A percentile compares a stretch with the other conserved stretches of the same genome.
These are phyloP conservation scores for Parathielavia appendiculata DNA, from an alignment of 495 filamentous ascomycete species.

Conservation along the genomic window DNA sequence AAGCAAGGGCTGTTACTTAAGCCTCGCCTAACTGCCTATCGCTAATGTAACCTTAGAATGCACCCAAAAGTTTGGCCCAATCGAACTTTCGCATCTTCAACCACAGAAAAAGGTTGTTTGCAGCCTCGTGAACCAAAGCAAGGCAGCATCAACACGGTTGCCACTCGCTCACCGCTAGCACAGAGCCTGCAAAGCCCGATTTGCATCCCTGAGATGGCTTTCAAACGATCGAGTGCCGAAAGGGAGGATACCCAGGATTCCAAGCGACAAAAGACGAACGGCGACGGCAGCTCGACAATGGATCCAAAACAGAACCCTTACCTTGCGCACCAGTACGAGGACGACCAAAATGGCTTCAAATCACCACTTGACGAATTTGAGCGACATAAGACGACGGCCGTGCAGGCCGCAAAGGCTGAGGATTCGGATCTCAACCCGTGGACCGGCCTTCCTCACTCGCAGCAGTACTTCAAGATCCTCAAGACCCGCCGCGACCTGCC, in stretches of 20 bases:
- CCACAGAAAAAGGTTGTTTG: conserved; percentile 25
- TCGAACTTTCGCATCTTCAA: conserved; percentile 9
- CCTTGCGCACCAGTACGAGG: conserved; percentile 80
- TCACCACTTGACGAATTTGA: conserved; percentile 60
- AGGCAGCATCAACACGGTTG: neutral
- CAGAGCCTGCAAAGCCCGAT: neutral
- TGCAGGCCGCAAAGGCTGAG: conserved; percentile 66
- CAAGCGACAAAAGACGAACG: conserved; percentile 35
- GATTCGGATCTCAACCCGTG: conserved; percentile 82
- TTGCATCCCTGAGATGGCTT: conserved; percentile 14
- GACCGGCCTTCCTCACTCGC: conserved; percentile 67
- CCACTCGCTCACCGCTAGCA: neutral
- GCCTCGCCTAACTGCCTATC: conserved; percentile 17
- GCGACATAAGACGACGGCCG: conserved; percentile 76
- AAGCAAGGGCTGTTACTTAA: too few relatives aligned
- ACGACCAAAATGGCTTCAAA: conserved; percentile 35
- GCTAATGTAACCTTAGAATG: neutral
- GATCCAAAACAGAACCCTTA: conserved; percentile 64
- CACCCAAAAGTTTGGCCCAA: conserved; percentile 15
- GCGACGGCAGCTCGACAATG: conserved; percentile 31
- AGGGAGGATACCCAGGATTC: conserved; percentile 26
- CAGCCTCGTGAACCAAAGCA: conserved; percentile 14
- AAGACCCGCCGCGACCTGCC: conserved; percentile 78
- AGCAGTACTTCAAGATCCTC: conserved; percentile 83
- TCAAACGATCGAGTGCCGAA: conserved; percentile 33